Base-by-base conservation (phyloP, 371 early-diverging fungal species). In the Mortierella sp. region DNA sequence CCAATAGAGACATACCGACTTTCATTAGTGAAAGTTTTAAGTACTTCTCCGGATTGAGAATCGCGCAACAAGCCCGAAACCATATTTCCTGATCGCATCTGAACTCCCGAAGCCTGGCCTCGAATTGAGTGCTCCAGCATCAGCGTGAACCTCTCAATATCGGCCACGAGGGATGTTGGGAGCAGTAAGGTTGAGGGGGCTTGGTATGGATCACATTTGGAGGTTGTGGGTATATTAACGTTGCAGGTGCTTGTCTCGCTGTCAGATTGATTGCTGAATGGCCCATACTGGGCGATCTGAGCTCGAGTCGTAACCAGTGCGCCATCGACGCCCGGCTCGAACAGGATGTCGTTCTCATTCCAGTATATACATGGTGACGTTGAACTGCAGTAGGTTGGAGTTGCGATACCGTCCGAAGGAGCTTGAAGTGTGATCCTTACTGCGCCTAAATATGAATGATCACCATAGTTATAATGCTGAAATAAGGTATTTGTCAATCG, bases 121-220 rank as follows among this genome's bases (percentile, higher is more conserved):
- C 87, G 84, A 33, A 90, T 83, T 32, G 87, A 84, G 72, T 90
- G 90, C 50, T 90, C 90, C 43, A 90, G 66, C 83, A 82, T 84
- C n/a, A 90, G 32, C 7, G 84, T 81, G 28, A 77, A 82, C 21
- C 74, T 58, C 53, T 84, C 84, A 63, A 83, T 76, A 52, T 84
- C 84, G 3, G 78, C 79, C 4, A 85, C 83, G 21, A 78, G 55
- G 10, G 71, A 68, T 0, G 70, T 61, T 41, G 60, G 68, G 0
- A 70, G 62, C 6, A 69, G 32, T 1, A 66, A 50, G 0, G 70
- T 74, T 10, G 71, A 47, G 0, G 83, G 79, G 13, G 78, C 72
- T 0, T 60, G 38, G 19, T 77, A 22, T 16, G 70, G 65, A 53
- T 78, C 75, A 32, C 84, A 82, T 43, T 63, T 73, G 28, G 72